phyloP scores from a whole-genome alignment of 768 basidiomycete genomes.

The Russula brevipes region DNA sequence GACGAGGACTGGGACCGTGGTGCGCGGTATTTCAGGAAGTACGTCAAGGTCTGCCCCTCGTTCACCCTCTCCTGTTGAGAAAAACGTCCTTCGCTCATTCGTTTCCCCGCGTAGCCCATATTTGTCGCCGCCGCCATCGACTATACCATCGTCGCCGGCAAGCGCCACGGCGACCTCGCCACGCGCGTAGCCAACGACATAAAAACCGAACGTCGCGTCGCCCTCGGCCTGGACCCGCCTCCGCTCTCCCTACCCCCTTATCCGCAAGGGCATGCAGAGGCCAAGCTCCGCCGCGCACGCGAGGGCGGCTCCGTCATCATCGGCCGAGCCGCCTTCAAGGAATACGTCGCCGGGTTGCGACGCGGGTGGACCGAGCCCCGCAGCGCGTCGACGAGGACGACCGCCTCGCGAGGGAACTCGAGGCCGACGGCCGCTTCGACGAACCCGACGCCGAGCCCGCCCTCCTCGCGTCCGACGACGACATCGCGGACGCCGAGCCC shows the following conservation, averaged over 20 bases:
- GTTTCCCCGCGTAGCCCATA: conserved; percentile 58
- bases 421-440: conserved; percentile 74
- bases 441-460: conserved; percentile 44
- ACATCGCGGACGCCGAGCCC: conserved; percentile 34
- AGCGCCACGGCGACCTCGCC: conserved; percentile 83
- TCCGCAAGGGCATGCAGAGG: conserved; percentile 51
- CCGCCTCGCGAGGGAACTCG: conserved; percentile 56
- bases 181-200: conserved; percentile 68
- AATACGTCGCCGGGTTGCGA: conserved; percentile 84
- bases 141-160: conserved; percentile 77
- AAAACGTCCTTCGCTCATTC: conserved; percentile 13
- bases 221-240: conserved; percentile 57
- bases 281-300: conserved; percentile 53
- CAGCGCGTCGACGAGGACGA: conserved; percentile 69
- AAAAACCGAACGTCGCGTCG: conserved; percentile 60
- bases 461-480: conserved; percentile 13
- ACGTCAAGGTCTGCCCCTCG: conserved; percentile 74
- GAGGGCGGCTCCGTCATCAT: conserved; percentile 84
- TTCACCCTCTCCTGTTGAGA: conserved; percentile 7
- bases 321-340: conserved; percentile 89
- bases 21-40: conserved; percentile 89
- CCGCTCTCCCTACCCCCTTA: conserved; percentile 40
- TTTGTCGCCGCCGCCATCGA: conserved; percentile 93
- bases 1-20: conserved; percentile 88
- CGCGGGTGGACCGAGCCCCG: conserved; percentile 77